Evolutionary conservation across 495 filamentous ascomycete species (phyloP), one percentile per base, ranked within the genome.

Genomic region (Amniculicola lignicola): DNA sequence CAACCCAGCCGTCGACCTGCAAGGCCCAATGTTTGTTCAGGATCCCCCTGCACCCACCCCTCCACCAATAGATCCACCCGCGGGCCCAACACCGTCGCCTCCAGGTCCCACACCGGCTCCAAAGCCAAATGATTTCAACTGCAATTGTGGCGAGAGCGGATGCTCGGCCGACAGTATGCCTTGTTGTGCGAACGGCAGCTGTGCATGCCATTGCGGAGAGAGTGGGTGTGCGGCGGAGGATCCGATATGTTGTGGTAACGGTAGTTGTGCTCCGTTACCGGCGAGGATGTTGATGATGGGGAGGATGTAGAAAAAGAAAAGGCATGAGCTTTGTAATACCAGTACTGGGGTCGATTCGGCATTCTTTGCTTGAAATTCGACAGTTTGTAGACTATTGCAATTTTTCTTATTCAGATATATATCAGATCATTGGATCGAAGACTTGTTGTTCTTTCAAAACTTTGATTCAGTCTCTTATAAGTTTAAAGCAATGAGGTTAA

Each of bases 101-200:
- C n/a, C n/a, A n/a, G n/a, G n/a, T n/a, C n/a, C n/a, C n/a, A 37
- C 35, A n/a, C 18, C 35, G 3, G 35, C 35, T 6, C 35, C 35
- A 37, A 14, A 37, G 35, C 35, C 35, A 16, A 37, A 14, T 37
- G 35, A 43, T 10, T 43, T 43, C 39, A 43, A 43, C 39, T 43
- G 39, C 19, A 43, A 43, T 22, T 43, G 39, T 43, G 39, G 39
- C 14, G 39, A 43, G 39, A 16, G 12, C 22, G 39, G 39, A 11
- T 43, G 39, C 19, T 43, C 39, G 19, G 39, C 39, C 12, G 39
- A 43, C 9, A 43, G 39, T 22, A 43, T 43, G 39, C 39, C 39
- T 33, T 49, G 45, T 18, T 49, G 45, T 49, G 45, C 45, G 28
- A 49, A 49, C 23, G 45, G 45, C n/a, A 35, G 27, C 21, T 49